A percentile compares a stretch with the other conserved stretches of the same genome.
phyloP scores from a whole-genome alignment of 805 yeast species.

The Teunomyces cretensis region DNA sequence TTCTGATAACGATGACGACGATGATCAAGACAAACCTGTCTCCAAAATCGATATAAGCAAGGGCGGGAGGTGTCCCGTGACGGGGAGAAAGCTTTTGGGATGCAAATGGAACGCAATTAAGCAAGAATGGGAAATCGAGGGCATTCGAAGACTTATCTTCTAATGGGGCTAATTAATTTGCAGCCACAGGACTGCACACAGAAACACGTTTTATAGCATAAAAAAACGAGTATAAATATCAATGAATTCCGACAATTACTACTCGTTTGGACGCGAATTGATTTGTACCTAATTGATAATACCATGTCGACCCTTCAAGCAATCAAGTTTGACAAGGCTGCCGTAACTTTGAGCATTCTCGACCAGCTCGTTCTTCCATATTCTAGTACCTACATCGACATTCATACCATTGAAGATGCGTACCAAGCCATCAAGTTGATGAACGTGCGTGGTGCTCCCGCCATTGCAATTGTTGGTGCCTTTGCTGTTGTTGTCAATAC shows the following conservation, averaged over 20 bases:
- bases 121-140: slow-evolving; percentile 70
- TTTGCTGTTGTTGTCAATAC: slow-evolving; percentile 79
- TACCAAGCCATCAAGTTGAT: slow-evolving; percentile 78
- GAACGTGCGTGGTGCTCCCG: slow-evolving; percentile 99
- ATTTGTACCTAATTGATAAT: no score
- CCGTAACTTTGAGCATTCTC: slow-evolving; percentile 54
- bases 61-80: slow-evolving; percentile 82
- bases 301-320: slow-evolving; percentile 47
- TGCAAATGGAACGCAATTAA: slow-evolving; percentile 61
- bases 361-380: slow-evolving; percentile 87
- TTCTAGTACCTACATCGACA: slow-evolving; percentile 63
- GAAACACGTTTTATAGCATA: not conserved
- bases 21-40: slow-evolving; percentile 7
- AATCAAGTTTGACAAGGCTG: slow-evolving; percentile 56
- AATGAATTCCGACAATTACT: no score
- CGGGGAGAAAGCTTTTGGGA: slow-evolving; percentile 68
- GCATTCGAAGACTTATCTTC: slow-evolving; percentile 71
- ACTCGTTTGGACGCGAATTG: no score
- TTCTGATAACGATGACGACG: slow-evolving; percentile 15
- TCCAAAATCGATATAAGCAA: slow-evolving; percentile 30
- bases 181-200: slow-evolving; percentile 3
- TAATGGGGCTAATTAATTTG: slow-evolving; percentile 18
- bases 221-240: not conserved
- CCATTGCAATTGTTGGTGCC: slow-evolving; percentile 93
- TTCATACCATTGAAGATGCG: slow-evolving; percentile 70